Conservation (phyloP, 2,329 filamentous ascomycete genomes). For the Mollisia scopiformis region DNA sequence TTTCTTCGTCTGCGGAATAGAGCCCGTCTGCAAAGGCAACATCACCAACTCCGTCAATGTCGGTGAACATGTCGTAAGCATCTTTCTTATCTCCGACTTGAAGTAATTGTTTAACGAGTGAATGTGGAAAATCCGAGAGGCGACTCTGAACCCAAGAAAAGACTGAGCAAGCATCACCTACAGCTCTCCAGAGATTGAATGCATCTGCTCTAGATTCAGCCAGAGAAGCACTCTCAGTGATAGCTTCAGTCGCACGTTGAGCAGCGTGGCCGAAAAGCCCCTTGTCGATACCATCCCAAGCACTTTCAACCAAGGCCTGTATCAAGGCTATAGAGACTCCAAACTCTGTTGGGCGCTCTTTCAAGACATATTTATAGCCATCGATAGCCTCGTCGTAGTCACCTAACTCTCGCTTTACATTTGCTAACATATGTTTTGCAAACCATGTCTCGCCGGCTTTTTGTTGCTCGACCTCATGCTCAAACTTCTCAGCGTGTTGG, state of each 20-base stretch:
- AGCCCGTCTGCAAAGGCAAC: conserved; percentile 38
- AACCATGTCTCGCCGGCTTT: conserved; percentile 82
- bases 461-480: conserved; percentile 58
- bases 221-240: conserved; percentile 68
- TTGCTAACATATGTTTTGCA: conserved; percentile 93
- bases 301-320: conserved; percentile 84
- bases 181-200: conserved; percentile 94
- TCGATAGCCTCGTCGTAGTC: conserved; percentile 82
- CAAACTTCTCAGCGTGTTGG: conserved; percentile 78
- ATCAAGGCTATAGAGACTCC: conserved; percentile 86
- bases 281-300: conserved; percentile 75
- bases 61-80: conserved; percentile 62
- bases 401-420: conserved; percentile 91
- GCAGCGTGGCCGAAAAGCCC: conserved; percentile 86
- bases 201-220: conserved; percentile 64
- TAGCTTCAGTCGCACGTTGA: conserved; percentile 68
- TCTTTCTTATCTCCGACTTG: conserved; percentile 52
- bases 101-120: conserved; percentile 62
- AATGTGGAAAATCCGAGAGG: conserved; percentile 62
- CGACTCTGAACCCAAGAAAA: conserved; percentile 79
- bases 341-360: conserved; percentile 71
- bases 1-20: conserved; percentile 35
- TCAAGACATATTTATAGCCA: conserved; percentile 75
- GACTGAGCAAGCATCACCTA: conserved; percentile 85
- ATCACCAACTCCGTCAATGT: conserved; percentile 67